Percentiles rank a stretch among this genome's conserved stretches.
Conservation (phyloP, 495 filamentous ascomycete genomes). For the Lasiosphaeria ovina region DNA sequence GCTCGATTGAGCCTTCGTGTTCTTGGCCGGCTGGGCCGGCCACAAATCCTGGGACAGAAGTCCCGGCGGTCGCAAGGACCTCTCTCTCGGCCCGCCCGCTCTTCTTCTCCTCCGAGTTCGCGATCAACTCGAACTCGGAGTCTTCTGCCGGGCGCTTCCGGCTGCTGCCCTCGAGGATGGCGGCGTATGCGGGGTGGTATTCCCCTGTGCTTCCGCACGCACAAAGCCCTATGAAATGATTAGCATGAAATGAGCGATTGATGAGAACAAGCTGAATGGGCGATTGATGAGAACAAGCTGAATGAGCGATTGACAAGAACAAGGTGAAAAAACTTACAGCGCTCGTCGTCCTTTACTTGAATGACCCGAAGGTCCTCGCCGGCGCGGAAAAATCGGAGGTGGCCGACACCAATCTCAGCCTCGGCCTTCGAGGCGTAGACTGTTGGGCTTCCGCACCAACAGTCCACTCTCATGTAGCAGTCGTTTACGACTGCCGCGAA, state of each 20-base stretch:
- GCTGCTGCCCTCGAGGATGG: conserved; percentile 15
- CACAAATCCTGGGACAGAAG: no score
- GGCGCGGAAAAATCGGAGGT: conserved; percentile 31
- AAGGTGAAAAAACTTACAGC: conserved; percentile 18
- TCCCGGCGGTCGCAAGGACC: conserved; percentile 4
- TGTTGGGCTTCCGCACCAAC: conserved; percentile 22
- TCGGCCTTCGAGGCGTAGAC: conserved; percentile 25
- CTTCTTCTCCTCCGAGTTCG: conserved; percentile 8
- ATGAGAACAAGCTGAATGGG: no score
- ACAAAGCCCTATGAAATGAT: no score
- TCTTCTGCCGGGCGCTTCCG: conserved; percentile 28
- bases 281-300: no score
- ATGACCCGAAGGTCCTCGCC: conserved; percentile 22
- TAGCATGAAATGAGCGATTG: no score
- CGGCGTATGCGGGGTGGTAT: conserved; percentile 10
- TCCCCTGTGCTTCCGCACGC: conserved; percentile 5
- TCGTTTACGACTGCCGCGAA: conserved; percentile 29
- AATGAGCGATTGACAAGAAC: no score
- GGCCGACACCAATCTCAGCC: conserved; percentile 23
- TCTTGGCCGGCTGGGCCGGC: neutral
- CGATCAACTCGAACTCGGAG: conserved; percentile 26
- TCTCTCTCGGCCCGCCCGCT: conserved; percentile 13
- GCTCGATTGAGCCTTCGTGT: neutral
- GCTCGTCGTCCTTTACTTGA: conserved; percentile 27
- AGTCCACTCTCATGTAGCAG: conserved; percentile 23